Conservation (phyloP, 73 alveolate genomes). For the Diophrys sp. region DNA sequence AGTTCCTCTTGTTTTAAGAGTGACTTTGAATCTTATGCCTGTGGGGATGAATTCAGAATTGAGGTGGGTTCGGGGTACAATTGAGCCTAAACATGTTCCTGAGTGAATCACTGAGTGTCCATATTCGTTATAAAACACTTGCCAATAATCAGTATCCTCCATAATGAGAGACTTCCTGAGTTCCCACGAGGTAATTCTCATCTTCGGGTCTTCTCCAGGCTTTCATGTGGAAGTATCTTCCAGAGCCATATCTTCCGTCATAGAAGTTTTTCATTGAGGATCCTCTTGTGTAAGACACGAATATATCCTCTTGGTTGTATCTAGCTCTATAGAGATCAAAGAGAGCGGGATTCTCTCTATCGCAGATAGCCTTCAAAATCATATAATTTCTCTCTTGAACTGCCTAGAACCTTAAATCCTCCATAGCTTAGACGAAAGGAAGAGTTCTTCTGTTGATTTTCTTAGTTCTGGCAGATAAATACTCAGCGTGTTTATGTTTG, state of each 20-base stretch:
- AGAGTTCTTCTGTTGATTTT: conserved; percentile 48
- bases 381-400: conserved; percentile 56
- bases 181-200: conserved; percentile 56
- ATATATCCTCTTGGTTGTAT: conserved; percentile 54
- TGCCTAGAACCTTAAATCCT: conserved; percentile 50
- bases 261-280: conserved; percentile 34
- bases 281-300: conserved; percentile 43
- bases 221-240: conserved; percentile 44
- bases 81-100: not conserved
- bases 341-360: conserved; percentile 36
- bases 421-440: conserved; percentile 71
- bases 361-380: conserved; percentile 61
- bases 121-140: no score
- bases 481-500: conserved; percentile 25
- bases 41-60: no score
- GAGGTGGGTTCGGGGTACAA: no score
- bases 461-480: conserved; percentile 17
- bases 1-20: no score
- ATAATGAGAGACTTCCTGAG: conserved; percentile 39
- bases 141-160: conserved; percentile 1
- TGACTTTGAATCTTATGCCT: no score
- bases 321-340: conserved; percentile 55
- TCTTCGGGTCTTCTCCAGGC: conserved; percentile 54
- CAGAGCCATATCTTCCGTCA: conserved; percentile 51
- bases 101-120: not conserved